phyloP scores from a whole-genome alignment of 2,329 filamentous ascomycete species.

The Stemphylium beticola region DNA sequence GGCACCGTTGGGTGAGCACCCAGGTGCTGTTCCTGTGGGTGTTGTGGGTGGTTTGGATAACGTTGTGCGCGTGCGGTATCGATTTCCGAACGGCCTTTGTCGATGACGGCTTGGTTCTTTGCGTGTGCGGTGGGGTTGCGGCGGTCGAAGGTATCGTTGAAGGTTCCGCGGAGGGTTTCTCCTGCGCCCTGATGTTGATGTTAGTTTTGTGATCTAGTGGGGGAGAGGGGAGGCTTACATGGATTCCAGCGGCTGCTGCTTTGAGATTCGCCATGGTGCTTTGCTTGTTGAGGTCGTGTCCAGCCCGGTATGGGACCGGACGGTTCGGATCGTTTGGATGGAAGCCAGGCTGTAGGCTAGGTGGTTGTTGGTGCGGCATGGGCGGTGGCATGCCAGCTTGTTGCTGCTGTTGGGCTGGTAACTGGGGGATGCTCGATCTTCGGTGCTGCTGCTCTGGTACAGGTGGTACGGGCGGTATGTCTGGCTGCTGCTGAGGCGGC shows the following conservation, averaged over 20 bases:
- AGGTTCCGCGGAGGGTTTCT: slow-evolving; percentile 45
- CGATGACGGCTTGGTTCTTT: slow-evolving; percentile 43
- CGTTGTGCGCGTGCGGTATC: slow-evolving; percentile 28
- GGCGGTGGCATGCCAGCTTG: slow-evolving; percentile 21
- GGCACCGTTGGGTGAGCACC: slow-evolving; percentile 8
- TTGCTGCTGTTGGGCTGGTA: slow-evolving; percentile 14
- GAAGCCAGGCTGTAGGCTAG: slow-evolving; percentile 6
- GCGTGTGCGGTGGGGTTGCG: slow-evolving; percentile 38
- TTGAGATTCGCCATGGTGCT: slow-evolving; percentile 44
- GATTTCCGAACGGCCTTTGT: slow-evolving; percentile 41
- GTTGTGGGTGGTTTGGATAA: slow-evolving; percentile 1
- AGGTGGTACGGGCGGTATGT: slow-evolving; percentile 4
- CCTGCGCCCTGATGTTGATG: slow-evolving; percentile 35
- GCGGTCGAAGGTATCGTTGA: slow-evolving; percentile 43
- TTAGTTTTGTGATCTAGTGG: slow-evolving; percentile 4
- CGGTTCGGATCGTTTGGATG: slow-evolving; percentile 21
- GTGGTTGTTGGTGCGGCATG: slow-evolving; percentile 3
- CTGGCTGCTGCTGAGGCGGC: slow-evolving; percentile 7
- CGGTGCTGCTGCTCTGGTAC: slow-evolving; percentile 7
- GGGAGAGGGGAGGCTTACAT: slow-evolving; percentile 30
- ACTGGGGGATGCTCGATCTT: slow-evolving; percentile 3
- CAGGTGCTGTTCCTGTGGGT: slow-evolving; percentile 6
- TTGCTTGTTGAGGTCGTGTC: slow-evolving; percentile 32
- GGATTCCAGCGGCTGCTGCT: slow-evolving; percentile 44
- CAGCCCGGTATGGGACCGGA: slow-evolving; percentile 30